phyloP scores from a whole-genome alignment of 768 basidiomycete species.

The Lactifluus rugatus region DNA sequence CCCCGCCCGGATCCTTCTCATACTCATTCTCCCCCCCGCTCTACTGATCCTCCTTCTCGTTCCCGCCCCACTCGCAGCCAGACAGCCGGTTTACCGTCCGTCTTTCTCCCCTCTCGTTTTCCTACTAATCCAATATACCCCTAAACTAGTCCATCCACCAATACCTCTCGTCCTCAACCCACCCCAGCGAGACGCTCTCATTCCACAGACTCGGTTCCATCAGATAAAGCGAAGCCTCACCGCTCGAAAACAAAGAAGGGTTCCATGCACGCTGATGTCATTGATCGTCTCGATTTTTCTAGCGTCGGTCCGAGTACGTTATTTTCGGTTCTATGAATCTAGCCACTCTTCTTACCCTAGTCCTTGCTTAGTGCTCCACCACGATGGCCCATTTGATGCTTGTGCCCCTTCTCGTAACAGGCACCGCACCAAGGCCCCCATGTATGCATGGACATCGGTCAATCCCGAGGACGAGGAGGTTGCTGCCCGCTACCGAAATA shows the following conservation, averaged over 20 bases:
- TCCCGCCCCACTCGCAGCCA: constrained; percentile 48
- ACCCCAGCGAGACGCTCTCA: constrained; percentile 34
- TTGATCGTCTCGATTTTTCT: constrained; percentile 80
- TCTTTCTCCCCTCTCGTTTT: constrained; percentile 22
- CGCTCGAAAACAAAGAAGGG: constrained; percentile 58
- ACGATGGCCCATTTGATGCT: constrained; percentile 87
- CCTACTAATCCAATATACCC: constrained; percentile 5
- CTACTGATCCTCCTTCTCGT: constrained; percentile 35
- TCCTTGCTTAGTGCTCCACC: constrained; percentile 64
- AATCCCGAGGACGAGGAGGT: constrained; percentile 33
- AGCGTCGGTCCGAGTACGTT: constrained; percentile 73
- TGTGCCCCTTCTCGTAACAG: constrained; percentile 86
- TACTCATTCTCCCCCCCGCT: constrained; percentile 54
- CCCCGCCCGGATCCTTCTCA: constrained; percentile 48
- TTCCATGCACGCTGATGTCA: constrained; percentile 78
- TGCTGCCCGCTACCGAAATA: constrained; percentile 26
- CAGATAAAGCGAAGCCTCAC: constrained; percentile 37
- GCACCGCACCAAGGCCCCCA: constrained; percentile 68
- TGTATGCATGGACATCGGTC: constrained; percentile 59
- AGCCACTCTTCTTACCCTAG: constrained; percentile 16
- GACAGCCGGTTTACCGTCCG: constrained; percentile 38
- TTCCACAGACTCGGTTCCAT: constrained; percentile 40
- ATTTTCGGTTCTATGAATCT: constrained; percentile 7
- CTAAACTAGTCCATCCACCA: constrained; percentile 3
- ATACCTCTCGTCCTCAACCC: constrained; percentile 20